Conservation (phyloP, 176 grass and related monocot genomes). For the Hyparrhenia diplandra region DNA sequence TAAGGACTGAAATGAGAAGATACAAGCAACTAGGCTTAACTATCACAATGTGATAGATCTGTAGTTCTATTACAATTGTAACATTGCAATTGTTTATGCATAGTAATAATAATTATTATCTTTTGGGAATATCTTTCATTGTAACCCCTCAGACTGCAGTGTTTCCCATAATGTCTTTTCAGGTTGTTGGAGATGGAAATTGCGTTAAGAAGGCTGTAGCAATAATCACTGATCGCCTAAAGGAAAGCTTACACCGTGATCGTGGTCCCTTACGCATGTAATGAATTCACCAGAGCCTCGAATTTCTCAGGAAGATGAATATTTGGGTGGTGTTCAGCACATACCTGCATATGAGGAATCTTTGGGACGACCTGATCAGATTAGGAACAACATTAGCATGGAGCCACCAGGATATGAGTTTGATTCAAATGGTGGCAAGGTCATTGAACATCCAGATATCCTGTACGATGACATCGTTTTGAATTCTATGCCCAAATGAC, state of each 20-base stretch:
- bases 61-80: background rate
- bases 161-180: conserved; percentile 14
- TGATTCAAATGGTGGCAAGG: conserved; percentile 69
- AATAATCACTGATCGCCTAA: conserved; percentile 79
- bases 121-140: background rate
- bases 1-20: too few relatives aligned
- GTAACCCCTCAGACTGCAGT: background rate
- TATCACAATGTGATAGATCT: conserved; percentile 6
- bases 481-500: conserved; percentile 92
- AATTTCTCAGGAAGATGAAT: conserved; percentile 62
- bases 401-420: conserved; percentile 68
- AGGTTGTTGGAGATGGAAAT: conserved; percentile 88
- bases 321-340: conserved; percentile 40
- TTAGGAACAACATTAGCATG: conserved; percentile 53
- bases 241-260: conserved; percentile 93
- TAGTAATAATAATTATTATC: background rate
- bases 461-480: conserved; percentile 59
- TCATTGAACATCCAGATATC: conserved; percentile 51
- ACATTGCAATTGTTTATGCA: background rate
- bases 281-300: conserved; percentile 67
- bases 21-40: too few relatives aligned
- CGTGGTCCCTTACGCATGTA: conserved; percentile 68
- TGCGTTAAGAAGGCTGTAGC: conserved; percentile 83
- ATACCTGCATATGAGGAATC: conserved; percentile 59
- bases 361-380: conserved; percentile 42